phyloP scores from a whole-genome alignment of 495 filamentous ascomycete genomes.

The Cercophora newfieldiana region DNA sequence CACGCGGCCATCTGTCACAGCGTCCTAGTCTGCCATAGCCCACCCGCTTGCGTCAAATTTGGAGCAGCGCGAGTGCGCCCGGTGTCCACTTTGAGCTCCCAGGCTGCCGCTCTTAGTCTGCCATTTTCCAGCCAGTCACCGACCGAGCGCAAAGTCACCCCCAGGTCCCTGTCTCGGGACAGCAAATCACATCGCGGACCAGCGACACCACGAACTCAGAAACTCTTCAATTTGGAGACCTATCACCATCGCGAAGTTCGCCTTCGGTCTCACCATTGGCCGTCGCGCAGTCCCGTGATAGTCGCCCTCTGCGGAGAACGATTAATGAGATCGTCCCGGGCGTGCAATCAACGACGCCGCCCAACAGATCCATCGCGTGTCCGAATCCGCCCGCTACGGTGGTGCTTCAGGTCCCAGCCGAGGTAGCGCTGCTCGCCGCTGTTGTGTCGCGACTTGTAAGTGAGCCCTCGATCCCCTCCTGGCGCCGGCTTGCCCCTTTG shows the following conservation, averaged over 20 bases:
- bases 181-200: slow-evolving; percentile 49
- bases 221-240: slow-evolving; percentile 42
- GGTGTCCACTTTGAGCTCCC: slow-evolving; percentile 23
- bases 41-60: slow-evolving; percentile 13
- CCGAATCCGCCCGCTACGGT: slow-evolving; percentile 12
- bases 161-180: slow-evolving; percentile 25
- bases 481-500: slow-evolving; percentile 14
- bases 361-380: slow-evolving; percentile 27
- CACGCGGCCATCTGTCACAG: slow-evolving; percentile 26
- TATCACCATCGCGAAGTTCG: slow-evolving; percentile 45
- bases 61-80: slow-evolving; percentile 16
- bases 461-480: slow-evolving; percentile 17
- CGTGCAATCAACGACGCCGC: slow-evolving; percentile 40
- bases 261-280: slow-evolving; percentile 46
- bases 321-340: slow-evolving; percentile 38
- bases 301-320: slow-evolving; percentile 47
- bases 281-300: slow-evolving; percentile 51
- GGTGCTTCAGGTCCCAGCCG: slow-evolving; percentile 2
- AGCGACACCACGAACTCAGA: slow-evolving; percentile 38
- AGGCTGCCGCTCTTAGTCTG: slow-evolving; percentile 14
- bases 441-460: slow-evolving; percentile 30
- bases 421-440: slow-evolving; percentile 17
- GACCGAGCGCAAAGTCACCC: slow-evolving; percentile 33
- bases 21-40: slow-evolving; percentile 1
- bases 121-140: slow-evolving; percentile 35